phyloP scores from a whole-genome alignment of 176 grass and related monocot species.

The Poa pratensis region DNA sequence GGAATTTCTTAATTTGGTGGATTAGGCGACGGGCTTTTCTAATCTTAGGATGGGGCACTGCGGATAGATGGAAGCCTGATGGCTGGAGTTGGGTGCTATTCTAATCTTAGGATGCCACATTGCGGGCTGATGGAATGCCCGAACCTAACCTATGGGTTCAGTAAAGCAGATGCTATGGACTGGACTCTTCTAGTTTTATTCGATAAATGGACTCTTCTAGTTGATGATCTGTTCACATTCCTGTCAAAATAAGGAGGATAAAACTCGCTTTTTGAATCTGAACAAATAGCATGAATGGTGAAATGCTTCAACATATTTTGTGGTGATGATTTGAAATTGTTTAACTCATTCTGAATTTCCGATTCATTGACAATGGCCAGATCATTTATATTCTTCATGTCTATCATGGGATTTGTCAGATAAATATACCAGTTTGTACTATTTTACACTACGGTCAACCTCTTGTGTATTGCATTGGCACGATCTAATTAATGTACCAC shows the following conservation, averaged over 20 bases:
- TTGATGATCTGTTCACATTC: not conserved
- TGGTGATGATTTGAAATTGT: not conserved
- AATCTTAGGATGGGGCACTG: not conserved
- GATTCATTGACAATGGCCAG: not conserved
- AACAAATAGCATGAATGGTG: not conserved
- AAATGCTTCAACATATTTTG: not conserved
- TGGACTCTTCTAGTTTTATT: not conserved
- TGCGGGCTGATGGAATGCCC: not conserved
- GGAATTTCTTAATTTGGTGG: not conserved
- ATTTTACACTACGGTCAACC: conserved; percentile 20
- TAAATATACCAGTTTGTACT: conserved; percentile 42
- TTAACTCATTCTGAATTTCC: not conserved
- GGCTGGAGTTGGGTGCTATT: not conserved
- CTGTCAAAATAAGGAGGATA: not conserved
- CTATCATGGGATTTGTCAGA: conserved; percentile 27
- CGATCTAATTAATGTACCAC: conserved; percentile 12
- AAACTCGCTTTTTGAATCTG: conserved; percentile 15
- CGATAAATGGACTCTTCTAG: not conserved
- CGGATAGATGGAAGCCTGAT: not conserved
- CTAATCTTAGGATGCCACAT: not conserved
- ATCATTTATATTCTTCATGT: conserved; percentile 43
- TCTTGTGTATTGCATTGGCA: not conserved
- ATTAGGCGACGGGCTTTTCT: not conserved
- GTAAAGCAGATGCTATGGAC: not conserved
- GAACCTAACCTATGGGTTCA: not conserved